These are phyloP conservation scores for Neospermospora avenae DNA, from an alignment of 2,329 filamentous ascomycete species.

Conservation along the genomic window DNA sequence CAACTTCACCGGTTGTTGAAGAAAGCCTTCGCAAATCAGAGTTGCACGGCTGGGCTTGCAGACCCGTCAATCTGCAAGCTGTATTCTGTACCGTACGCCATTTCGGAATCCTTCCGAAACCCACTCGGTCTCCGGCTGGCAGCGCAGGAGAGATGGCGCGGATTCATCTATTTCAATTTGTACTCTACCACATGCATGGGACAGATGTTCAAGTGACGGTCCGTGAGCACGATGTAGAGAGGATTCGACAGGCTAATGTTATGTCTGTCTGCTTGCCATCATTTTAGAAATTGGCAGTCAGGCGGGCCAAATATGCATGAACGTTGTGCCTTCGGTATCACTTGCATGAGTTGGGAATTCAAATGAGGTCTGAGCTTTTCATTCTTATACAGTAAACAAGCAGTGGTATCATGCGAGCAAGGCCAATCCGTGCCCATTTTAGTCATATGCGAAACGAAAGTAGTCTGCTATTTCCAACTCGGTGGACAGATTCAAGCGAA, in stretches of 20 bases:
- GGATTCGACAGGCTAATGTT: background rate
- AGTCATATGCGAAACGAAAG: background rate
- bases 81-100: background rate
- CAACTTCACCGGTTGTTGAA: background rate
- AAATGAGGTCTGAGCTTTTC: background rate
- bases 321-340: background rate
- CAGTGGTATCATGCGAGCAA: background rate
- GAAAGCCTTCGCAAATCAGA: background rate
- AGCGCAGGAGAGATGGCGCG: background rate
- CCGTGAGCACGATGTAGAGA: background rate
- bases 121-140: background rate
- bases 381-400: background rate
- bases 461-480: background rate
- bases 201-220: background rate
- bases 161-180: background rate
- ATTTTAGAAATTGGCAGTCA: background rate
- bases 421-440: background rate
- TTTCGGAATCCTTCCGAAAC: background rate
- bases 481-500: background rate
- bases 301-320: background rate
- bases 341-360: background rate
- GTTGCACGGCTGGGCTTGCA: background rate
- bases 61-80: constrained; percentile 1
- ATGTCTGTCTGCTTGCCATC: background rate
- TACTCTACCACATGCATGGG: background rate